These are phyloP conservation scores for Erysimum cheiranthoides DNA, from an alignment of 345 rosid genomes.

Conservation along the genomic window DNA sequence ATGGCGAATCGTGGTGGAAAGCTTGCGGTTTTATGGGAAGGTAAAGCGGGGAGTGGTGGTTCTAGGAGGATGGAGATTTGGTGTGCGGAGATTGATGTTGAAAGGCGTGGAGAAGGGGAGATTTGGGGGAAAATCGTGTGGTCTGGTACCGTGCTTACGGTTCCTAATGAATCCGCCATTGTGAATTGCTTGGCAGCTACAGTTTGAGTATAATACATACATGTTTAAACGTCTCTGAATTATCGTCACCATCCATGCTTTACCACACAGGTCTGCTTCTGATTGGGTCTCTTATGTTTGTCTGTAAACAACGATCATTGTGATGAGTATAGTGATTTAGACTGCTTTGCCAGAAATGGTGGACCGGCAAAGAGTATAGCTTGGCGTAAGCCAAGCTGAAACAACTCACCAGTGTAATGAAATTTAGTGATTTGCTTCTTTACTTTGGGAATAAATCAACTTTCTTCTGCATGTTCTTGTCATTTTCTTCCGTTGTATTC, in stretches of 20 bases:
- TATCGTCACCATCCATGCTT: background rate
- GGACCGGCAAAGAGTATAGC: background rate
- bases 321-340: background rate
- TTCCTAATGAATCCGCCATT: constrained; percentile 60
- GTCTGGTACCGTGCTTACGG: constrained; percentile 60
- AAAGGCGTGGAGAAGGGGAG: constrained; percentile 56
- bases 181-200: constrained; percentile 73
- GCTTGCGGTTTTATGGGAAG: constrained; percentile 86
- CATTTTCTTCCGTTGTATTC: constrained; percentile 20
- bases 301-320: background rate
- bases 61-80: constrained; percentile 64
- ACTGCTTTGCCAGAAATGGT: constrained; percentile 4
- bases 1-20: constrained; percentile 89
- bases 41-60: constrained; percentile 46
- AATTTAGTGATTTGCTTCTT: constrained; percentile 10
- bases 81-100: constrained; percentile 75
- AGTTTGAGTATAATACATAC: constrained; percentile 46
- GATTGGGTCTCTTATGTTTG: background rate
- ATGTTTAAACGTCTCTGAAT: background rate
- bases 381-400: constrained; percentile 26
- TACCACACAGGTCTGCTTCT: constrained; percentile 4
- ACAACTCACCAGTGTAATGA: background rate
- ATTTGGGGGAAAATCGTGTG: constrained; percentile 71
- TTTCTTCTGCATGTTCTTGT: background rate
- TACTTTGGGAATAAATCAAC: background rate